Evolutionary conservation across 306 rosid species (phyloP), one percentile per base, ranked within the genome.

Genomic region (Glycine latifolia): DNA sequence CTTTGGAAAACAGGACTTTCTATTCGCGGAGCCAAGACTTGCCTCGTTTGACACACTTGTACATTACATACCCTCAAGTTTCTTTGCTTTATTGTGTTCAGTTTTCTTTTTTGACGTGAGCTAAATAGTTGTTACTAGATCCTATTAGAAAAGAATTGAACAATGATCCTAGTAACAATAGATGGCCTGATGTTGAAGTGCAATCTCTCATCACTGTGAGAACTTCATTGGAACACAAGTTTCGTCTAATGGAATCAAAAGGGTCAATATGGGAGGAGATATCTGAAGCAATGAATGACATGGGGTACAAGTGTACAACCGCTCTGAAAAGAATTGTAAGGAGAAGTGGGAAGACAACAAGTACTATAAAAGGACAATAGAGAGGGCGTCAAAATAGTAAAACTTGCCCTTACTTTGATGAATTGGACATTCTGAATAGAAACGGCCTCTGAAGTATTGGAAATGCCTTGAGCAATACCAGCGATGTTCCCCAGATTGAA

Each of bases 281-380:
- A 76, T 86, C 97, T 44, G 81, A 61, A 55, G 89, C 87, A 60
- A 87, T 91, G 94, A 17, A 58, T 3, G 69, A 74, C 31, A 84
- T 83, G 88, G 99, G 97, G 1, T 88, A 83, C 88, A 26, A 26
- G 31, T 26, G 31, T 26, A 26, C 2, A 82, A 81, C 75, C 89
- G 94, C 11, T 79, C 93, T 3, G 91, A 90, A 15, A 91, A 86
- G 84, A 90, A 89, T 82, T 95, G 99, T 54, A 91, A 86, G 85
- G 95, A 95, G 84, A 93, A 93, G 85, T 93, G 99, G 97, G 96
- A 90, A 63, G 89, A 91, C 91, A 93, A 90, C 87, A 93, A 90
- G 88, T 90, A 95, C 70, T 91, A 90, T 82, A 91, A 77, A 76
- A 90, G 86, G 85, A 83, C 91, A 3, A 63, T 77, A 6, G 91